Evolutionary conservation across 129 eudicot genomes (phyloP), one percentile per base, ranked within the genome.

Genomic region (Flaveria sonorensis): DNA sequence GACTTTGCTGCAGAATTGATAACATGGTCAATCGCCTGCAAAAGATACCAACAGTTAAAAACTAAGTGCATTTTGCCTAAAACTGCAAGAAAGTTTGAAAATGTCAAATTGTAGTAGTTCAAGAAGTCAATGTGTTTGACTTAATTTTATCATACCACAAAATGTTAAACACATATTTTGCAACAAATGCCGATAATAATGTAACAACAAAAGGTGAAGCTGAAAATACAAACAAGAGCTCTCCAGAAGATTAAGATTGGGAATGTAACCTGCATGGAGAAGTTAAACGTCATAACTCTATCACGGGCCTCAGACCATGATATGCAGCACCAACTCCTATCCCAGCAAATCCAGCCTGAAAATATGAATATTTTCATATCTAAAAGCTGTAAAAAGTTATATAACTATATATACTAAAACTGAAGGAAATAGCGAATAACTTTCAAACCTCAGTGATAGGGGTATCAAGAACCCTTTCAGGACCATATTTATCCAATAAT

Each of bases 1-100:
- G 99, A 95, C 79, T 95, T 95, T 63, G 97, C 99, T 80, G 97
- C 99, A 53, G 99, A 95, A 77, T 95, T 95, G 40, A 95, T 95
- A 13, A 95, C 92, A 83, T 95, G 99, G 76, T 95, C 99, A 72
- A 95, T 95, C 65, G 99, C 99, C 99, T 91, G 87, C 77, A 86
- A 80, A 8, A 69, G 10, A 69, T 15, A 47, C 21, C 23, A 81
- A 16, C 2, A 81, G 43, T 24, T 74, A 16, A 73, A 53, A 43
- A 61, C 18, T 43, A 24, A 4, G 43, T 67, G 55, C 68, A 77
- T 53, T 68, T 52, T 52, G 57, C n/a, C 76, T 30, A 40, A 39
- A 51, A 71, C 47, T 51, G 61, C 28, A 52, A 52, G 7, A 52
- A 72, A 18, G 23, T 53, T 5, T 18, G 36, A 70, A 46, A 15